A percentile compares a stretch with the other conserved stretches of the same genome.
Evolutionary conservation across 1,139 yeast species (phyloP).

Genomic region (Kluyveromyces marxianus): DNA sequence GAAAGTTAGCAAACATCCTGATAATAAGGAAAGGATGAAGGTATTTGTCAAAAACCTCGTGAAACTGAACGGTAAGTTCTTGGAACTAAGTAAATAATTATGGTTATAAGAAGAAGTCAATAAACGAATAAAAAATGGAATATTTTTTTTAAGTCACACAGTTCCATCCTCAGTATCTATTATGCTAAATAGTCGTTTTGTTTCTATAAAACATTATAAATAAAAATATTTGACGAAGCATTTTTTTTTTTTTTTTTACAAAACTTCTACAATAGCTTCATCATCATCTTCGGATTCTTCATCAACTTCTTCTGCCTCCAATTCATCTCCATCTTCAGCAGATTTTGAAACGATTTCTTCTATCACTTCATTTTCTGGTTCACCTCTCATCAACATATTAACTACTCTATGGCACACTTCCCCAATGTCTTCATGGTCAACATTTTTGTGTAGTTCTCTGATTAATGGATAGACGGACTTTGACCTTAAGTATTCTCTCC

Average conservation of each 20-base stretch:
- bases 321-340: constrained; percentile 32
- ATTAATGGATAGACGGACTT: constrained; percentile 78
- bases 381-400: constrained; percentile 88
- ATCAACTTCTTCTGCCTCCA: constrained; percentile 17
- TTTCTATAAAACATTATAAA: neutral
- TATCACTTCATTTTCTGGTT: constrained; percentile 46
- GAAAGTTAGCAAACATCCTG: constrained; percentile 61
- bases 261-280: constrained; percentile 31
- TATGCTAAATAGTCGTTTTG: neutral
- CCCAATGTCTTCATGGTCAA: constrained; percentile 53
- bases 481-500: constrained; percentile 68
- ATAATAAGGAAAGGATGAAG: constrained; percentile 62
- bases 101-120: neutral
- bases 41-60: constrained; percentile 62
- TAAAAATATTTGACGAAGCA: neutral
- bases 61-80: constrained; percentile 55
- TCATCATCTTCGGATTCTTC: constrained; percentile 20
- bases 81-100: constrained; percentile 46
- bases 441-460: constrained; percentile 73
- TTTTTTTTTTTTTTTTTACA: constrained; percentile 10
- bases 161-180: neutral
- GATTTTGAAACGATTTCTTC: constrained; percentile 44
- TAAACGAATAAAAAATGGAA: neutral
- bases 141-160: neutral
- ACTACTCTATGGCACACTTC: constrained; percentile 72